Percentiles rank a stretch among this genome's conserved stretches.
Conservation (phyloP, 108 stramenopile genomes). For the Nitzschia sp. region DNA sequence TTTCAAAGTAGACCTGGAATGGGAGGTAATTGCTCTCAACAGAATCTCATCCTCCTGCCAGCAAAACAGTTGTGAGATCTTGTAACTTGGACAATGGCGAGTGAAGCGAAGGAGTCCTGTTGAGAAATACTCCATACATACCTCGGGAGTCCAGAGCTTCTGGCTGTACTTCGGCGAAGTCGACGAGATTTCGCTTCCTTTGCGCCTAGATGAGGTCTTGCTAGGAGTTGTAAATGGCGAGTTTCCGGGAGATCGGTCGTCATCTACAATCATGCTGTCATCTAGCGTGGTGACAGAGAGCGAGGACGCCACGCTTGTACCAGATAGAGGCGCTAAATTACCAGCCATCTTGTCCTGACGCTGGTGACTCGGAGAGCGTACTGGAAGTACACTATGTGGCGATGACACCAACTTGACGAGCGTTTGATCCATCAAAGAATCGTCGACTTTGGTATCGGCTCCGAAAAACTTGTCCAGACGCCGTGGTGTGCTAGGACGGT, state of each 20-base stretch:
- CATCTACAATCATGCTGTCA: neutral
- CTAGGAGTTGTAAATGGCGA: conserved; percentile 3
- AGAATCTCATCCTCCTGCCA: conserved; percentile 67
- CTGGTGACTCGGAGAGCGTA: too few relatives aligned
- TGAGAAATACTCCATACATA: too few relatives aligned
- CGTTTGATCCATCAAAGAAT: neutral
- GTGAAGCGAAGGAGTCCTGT: too few relatives aligned
- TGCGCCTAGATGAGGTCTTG: neutral
- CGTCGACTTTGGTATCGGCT: neutral
- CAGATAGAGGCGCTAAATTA: neutral
- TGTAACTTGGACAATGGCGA: too few relatives aligned
- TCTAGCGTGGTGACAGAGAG: neutral
- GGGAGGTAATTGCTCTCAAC: conserved; percentile 25
- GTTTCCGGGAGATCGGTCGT: neutral
- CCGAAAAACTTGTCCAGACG: neutral
- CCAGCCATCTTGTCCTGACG: neutral
- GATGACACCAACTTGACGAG: neutral
- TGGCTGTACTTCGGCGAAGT: conserved; percentile 11
- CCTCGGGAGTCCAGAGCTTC: conserved; percentile 17
- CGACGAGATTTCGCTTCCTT: neutral
- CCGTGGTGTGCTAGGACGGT: neutral
- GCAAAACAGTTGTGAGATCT: neutral
- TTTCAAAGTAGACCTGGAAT: conserved; percentile 6
- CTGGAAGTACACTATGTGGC: neutral
- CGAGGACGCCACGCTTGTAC: neutral